phyloP scores from a whole-genome alignment of 2,329 filamentous ascomycete species.

The Chaetomiaceae sp. region DNA sequence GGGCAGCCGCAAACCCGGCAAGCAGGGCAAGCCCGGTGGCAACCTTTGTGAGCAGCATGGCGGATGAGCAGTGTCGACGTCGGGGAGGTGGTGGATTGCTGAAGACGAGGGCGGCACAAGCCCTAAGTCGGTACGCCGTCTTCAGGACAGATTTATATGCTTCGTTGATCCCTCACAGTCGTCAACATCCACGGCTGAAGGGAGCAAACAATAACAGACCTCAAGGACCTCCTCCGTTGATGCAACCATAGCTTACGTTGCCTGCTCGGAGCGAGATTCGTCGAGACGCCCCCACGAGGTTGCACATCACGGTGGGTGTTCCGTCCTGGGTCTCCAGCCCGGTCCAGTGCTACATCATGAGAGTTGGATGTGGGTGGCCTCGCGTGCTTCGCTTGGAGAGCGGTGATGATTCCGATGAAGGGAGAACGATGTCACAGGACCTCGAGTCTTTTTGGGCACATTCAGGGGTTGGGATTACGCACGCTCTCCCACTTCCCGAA shows the following conservation, averaged over 20 bases:
- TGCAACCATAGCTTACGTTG: neutral
- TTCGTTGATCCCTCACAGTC: neutral
- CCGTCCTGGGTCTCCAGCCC: no score
- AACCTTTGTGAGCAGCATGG: conserved; percentile 27
- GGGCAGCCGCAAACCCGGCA: conserved; percentile 28
- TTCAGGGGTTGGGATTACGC: conserved; percentile 8
- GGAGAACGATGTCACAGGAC: neutral
- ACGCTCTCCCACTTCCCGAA: conserved; percentile 9
- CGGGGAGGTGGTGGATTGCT: neutral
- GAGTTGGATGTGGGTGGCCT: neutral
- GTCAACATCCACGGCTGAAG: neutral
- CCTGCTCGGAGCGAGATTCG: neutral
- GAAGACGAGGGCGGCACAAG: neutral
- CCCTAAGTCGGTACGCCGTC: neutral
- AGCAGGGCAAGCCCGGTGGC: conserved; percentile 21
- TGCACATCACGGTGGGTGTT: no score
- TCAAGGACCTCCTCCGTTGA: neutral
- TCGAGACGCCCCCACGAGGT: neutral
- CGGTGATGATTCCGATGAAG: conserved; percentile 4
- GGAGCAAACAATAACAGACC: no score
- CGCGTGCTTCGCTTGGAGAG: neutral
- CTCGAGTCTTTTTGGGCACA: neutral
- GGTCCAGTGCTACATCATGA: neutral
- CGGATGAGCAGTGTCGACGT: neutral
- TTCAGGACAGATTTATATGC: neutral